phyloP scores from a whole-genome alignment of 1,284 basidiomycete species.

The Coniferiporia weirii region DNA sequence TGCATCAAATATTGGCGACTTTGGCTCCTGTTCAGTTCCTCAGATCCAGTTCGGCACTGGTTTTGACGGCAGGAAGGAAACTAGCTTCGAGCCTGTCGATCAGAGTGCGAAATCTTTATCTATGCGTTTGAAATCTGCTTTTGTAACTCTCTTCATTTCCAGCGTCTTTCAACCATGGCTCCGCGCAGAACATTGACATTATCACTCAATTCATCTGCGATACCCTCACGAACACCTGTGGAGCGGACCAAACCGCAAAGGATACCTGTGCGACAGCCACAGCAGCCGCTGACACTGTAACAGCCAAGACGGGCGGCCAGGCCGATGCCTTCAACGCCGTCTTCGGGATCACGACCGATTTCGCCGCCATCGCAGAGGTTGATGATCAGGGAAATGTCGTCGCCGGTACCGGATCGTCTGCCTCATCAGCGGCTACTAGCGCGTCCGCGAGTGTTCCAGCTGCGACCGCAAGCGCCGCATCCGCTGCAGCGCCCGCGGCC shows the following conservation, averaged over 20 bases:
- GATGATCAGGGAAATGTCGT: conserved; percentile 35
- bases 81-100: conserved; percentile 46
- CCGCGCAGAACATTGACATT: conserved; percentile 46
- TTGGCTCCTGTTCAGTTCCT: conserved; percentile 51
- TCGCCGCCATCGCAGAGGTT: conserved; percentile 31
- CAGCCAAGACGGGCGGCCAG: conserved; percentile 41
- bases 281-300: conserved; percentile 9
- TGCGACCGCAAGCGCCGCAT: conserved; percentile 17
- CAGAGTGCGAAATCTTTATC: conserved; percentile 28
- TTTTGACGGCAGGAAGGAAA: conserved; percentile 55
- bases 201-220: conserved; percentile 56
- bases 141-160: conserved; percentile 20
- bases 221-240: conserved; percentile 44
- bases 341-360: conserved; percentile 45
- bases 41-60: conserved; percentile 57
- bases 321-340: conserved; percentile 56
- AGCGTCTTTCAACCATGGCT: conserved; percentile 49
- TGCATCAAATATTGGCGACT: conserved; percentile 36
- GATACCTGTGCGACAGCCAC: neutral
- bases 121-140: no score
- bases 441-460: neutral
- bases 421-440: neutral
- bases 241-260: conserved; percentile 46
- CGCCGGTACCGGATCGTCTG: conserved; percentile 22
- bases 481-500: conserved; percentile 23